Percentiles rank a stretch among this genome's conserved stretches.
Conservation (phyloP, 2,329 filamentous ascomycete species). For the Hypoxylon sp. region DNA sequence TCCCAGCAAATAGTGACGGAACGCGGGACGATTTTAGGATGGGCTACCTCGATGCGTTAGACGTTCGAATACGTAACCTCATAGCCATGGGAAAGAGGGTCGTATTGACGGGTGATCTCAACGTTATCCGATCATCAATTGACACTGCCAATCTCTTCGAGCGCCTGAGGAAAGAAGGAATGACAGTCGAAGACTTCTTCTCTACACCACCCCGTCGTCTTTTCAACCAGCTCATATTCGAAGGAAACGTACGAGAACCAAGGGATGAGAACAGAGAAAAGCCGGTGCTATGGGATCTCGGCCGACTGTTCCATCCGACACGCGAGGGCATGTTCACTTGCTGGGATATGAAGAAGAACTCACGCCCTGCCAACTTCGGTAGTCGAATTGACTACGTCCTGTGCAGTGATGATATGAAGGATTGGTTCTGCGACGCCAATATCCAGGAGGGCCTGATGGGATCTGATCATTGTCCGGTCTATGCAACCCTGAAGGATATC, state of each 20-base stretch:
- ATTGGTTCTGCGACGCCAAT: conserved; percentile 84
- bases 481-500: conserved; percentile 76
- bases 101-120: conserved; percentile 88
- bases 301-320: conserved; percentile 83
- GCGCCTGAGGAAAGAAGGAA: conserved; percentile 76
- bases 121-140: conserved; percentile 77
- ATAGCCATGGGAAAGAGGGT: conserved; percentile 85
- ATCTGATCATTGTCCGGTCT: conserved; percentile 97
- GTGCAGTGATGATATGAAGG: conserved; percentile 82
- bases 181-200: conserved; percentile 80
- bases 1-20: conserved; percentile 90
- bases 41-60: conserved; percentile 83
- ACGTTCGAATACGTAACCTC: conserved; percentile 88
- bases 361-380: conserved; percentile 94
- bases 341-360: conserved; percentile 95
- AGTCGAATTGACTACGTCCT: conserved; percentile 94
- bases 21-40: conserved; percentile 85
- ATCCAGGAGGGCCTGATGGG: conserved; percentile 96
- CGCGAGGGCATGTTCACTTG: conserved; percentile 95
- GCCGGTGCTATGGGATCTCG: conserved; percentile 86
- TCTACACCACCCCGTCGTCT: conserved; percentile 79
- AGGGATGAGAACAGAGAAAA: conserved; percentile 78
- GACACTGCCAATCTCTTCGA: conserved; percentile 85
- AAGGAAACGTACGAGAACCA: conserved; percentile 76
- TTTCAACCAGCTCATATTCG: conserved; percentile 87